Evolutionary conservation across 83 land plant species (phyloP), one percentile per base, ranked within the genome.

Genomic region (Thuja plicata): DNA sequence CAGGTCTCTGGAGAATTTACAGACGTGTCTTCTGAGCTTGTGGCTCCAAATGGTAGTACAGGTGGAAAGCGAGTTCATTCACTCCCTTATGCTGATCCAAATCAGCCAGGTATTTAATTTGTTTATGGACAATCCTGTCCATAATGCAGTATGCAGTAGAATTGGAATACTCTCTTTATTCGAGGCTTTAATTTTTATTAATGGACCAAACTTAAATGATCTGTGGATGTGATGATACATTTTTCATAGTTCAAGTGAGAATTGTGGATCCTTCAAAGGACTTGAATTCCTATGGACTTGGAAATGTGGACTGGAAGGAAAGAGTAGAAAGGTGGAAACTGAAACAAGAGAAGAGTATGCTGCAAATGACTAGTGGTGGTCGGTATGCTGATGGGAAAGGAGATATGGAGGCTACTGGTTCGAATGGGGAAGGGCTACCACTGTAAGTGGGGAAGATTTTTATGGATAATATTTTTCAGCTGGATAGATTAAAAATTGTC

Each of bases 221-320:
- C 54, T 84, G 17, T 6, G 86, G 19, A 52, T 45, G 74, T 74
- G 8, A 24, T 74, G 35, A 37, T 50, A 52, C n/a, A 24, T 78
- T 50, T 50, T 78, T 74, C 85, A 82, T 90, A 95, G 97, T 93
- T 79, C 96, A 94, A 21, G 95, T 96, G 70, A 95, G 97, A 90
- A 91, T 89, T 89, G 97, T 95, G 77, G 96, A 96, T 87, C 96
- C 96, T 35, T 90, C 95, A 16, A 96, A 92, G 91, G 97, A 96
- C 89, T 87, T 93, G 89, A 96, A 94, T 60, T 90, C 96, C 34
- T 96, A 96, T 91, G 97, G 96, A 57, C 92, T 95, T 87, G 94
- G 93, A 37, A 90, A 88, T 90, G 97, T 94, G 87, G 96, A 94
- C 88, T 96, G 97, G 97, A 96, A 96, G 87, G 97, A 96, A 87